Conservation (phyloP, 768 basidiomycete genomes). For the Leccinum barrowsii region DNA sequence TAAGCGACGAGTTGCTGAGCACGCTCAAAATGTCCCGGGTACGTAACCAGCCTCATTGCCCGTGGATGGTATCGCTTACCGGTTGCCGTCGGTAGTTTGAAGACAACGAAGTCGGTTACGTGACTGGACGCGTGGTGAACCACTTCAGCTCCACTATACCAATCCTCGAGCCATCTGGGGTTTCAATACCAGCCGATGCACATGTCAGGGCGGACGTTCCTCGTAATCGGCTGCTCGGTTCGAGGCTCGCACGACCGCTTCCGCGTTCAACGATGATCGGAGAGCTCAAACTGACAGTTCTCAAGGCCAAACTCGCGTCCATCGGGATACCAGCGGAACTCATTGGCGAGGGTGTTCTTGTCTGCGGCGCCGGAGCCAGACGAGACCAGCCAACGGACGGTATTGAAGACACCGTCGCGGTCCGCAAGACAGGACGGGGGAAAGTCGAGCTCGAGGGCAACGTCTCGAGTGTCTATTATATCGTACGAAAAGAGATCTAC, state of each 20-base stretch:
- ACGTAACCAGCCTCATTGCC: slow-evolving; percentile 28
- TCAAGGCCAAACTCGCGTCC: slow-evolving; percentile 75
- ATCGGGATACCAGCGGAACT: slow-evolving; percentile 88
- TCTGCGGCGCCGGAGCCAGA: slow-evolving; percentile 70
- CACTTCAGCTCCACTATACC: slow-evolving; percentile 88
- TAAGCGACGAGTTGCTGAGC: slow-evolving; percentile 83
- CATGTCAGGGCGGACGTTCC: slow-evolving; percentile 22
- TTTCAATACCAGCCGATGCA: slow-evolving; percentile 27
- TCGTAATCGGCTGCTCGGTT: slow-evolving; percentile 50
- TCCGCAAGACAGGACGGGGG: slow-evolving; percentile 82
- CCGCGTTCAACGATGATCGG: slow-evolving; percentile 96
- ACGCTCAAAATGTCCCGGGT: slow-evolving; percentile 86
- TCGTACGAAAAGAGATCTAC: slow-evolving; percentile 86
- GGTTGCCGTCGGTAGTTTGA: slow-evolving; percentile 64
- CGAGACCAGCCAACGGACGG: slow-evolving; percentile 39
- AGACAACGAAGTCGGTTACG: slow-evolving; percentile 93
- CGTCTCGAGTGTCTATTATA: slow-evolving; percentile 85
- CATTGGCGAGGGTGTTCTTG: slow-evolving; percentile 93
- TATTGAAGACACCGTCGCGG: slow-evolving; percentile 72
- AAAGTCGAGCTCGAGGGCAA: slow-evolving; percentile 87
- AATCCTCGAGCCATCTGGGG: slow-evolving; percentile 67
- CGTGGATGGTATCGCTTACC: neutral
- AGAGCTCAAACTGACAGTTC: slow-evolving; percentile 85
- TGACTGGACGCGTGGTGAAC: slow-evolving; percentile 82
- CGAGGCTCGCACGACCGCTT: slow-evolving; percentile 62